These are phyloP conservation scores for Neofusicoccum sp. DNA, from an alignment of 2,329 filamentous ascomycete genomes.

Conservation along the genomic window DNA sequence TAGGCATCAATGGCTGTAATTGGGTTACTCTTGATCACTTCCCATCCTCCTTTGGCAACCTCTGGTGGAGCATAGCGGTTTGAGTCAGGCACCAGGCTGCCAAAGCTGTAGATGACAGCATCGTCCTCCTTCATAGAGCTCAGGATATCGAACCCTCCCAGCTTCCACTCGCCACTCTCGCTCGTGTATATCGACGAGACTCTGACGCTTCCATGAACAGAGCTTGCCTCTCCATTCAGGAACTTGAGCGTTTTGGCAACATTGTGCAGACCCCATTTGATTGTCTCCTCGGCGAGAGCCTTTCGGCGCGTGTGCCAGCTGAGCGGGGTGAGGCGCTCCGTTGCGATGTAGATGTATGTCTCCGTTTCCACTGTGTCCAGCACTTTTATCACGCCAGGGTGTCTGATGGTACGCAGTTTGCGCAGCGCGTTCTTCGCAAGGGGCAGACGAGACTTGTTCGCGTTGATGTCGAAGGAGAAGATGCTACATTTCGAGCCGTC, in stretches of 20 bases:
- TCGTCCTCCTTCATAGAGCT: conserved; percentile 97
- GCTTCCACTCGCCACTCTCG: conserved; percentile 96
- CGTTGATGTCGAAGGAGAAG: conserved; percentile 86
- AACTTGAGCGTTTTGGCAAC: conserved; percentile 94
- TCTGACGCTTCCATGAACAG: conserved; percentile 83
- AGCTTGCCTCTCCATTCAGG: conserved; percentile 88
- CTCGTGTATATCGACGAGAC: conserved; percentile 87
- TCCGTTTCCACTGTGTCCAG: conserved; percentile 96
- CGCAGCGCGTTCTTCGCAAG: conserved; percentile 91
- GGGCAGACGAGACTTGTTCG: conserved; percentile 77
- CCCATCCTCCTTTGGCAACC: conserved; percentile 84
- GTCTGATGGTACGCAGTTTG: conserved; percentile 87
- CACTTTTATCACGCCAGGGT: conserved; percentile 92
- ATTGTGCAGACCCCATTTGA: conserved; percentile 92
- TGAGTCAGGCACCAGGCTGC: conserved; percentile 81
- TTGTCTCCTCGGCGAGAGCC: conserved; percentile 83
- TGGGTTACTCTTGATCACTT: conserved; percentile 78
- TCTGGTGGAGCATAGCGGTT: conserved; percentile 84
- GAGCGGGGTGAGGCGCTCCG: conserved; percentile 81
- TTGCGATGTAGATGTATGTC: conserved; percentile 92
- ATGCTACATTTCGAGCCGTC: conserved; percentile 94
- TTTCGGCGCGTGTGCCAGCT: conserved; percentile 88
- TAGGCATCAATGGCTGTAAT: conserved; percentile 83
- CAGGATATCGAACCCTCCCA: conserved; percentile 88
- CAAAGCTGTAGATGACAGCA: conserved; percentile 87